Conservation (phyloP, 768 basidiomycete species). For the Sporobolomyces phaffii region DNA sequence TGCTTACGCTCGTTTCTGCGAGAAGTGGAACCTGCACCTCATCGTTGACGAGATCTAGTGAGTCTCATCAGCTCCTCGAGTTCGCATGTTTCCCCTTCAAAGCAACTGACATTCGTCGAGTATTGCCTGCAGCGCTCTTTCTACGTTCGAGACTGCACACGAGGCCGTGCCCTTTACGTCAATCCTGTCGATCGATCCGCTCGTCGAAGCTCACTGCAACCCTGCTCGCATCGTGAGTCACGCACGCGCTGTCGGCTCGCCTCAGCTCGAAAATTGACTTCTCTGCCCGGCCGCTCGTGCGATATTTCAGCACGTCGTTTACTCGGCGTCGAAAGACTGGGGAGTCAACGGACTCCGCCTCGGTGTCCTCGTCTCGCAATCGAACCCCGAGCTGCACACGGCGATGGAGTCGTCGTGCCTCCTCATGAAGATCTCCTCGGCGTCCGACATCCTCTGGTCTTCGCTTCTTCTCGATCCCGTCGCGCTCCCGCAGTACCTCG, state of each 20-base stretch:
- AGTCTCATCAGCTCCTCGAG: not conserved
- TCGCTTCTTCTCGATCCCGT: constrained; percentile 33
- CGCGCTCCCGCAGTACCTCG: constrained; percentile 34
- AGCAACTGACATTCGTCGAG: too few species aligned
- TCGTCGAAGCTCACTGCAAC: constrained; percentile 38
- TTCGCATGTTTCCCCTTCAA: too few species aligned
- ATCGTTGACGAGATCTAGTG: constrained; percentile 39
- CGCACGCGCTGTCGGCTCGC: too few species aligned
- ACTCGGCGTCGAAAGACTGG: constrained; percentile 42
- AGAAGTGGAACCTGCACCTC: constrained; percentile 40
- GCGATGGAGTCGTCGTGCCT: constrained; percentile 38
- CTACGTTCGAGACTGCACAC: constrained; percentile 18
- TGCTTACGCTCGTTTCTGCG: constrained; percentile 37
- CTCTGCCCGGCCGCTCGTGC: too few species aligned
- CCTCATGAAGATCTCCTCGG: constrained; percentile 41
- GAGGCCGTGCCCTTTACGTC: constrained; percentile 36
- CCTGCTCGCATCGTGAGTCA: constrained; percentile 31
- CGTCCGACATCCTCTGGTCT: constrained; percentile 40
- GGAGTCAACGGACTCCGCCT: constrained; percentile 41
- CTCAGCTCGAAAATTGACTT: too few species aligned
- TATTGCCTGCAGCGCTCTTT: constrained; percentile 35
- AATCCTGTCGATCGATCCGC: constrained; percentile 40
- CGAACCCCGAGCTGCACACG: constrained; percentile 39
- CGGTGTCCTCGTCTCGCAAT: constrained; percentile 41
- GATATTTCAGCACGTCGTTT: constrained; percentile 7